These are phyloP conservation scores for Colletotrichum gigasporum DNA, from an alignment of 2,329 filamentous ascomycete species.

Conservation along the genomic window DNA sequence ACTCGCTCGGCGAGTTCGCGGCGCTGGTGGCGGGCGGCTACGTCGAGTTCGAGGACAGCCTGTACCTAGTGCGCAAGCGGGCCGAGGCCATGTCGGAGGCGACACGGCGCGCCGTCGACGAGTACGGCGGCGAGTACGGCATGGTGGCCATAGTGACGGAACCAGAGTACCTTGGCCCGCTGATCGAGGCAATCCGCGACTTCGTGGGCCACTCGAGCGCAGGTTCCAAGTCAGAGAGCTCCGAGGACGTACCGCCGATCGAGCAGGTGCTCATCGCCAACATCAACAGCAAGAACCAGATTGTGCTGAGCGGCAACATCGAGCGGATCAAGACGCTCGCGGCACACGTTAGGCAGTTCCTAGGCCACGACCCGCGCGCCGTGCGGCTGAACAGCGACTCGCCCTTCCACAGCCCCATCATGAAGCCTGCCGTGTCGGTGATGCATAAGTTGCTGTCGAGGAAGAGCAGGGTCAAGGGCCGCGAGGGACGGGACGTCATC, in stretches of 20 bases:
- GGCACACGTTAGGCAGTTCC: constrained; percentile 86
- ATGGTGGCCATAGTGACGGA: constrained; percentile 96
- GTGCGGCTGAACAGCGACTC: constrained; percentile 88
- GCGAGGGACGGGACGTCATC: constrained; percentile 70
- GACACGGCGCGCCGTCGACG: constrained; percentile 70
- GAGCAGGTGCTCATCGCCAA: constrained; percentile 92
- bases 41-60: constrained; percentile 78
- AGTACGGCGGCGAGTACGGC: constrained; percentile 84
- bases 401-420: constrained; percentile 91
- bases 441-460: constrained; percentile 75
- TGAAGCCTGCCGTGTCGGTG: constrained; percentile 82
- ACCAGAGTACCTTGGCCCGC: constrained; percentile 73
- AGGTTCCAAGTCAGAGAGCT: constrained; percentile 74
- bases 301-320: constrained; percentile 90
- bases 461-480: constrained; percentile 62
- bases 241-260: constrained; percentile 76
- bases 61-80: constrained; percentile 79
- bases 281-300: constrained; percentile 95
- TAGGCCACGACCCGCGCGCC: constrained; percentile 89
- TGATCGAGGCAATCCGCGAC: constrained; percentile 80
- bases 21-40: constrained; percentile 88
- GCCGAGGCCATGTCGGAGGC: constrained; percentile 87
- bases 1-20: constrained; percentile 93
- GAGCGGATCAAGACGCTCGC: constrained; percentile 83
- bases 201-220: constrained; percentile 77